Evolutionary conservation across 2,329 filamentous ascomycete genomes (phyloP).

Genomic region (Talaromyces sp.): DNA sequence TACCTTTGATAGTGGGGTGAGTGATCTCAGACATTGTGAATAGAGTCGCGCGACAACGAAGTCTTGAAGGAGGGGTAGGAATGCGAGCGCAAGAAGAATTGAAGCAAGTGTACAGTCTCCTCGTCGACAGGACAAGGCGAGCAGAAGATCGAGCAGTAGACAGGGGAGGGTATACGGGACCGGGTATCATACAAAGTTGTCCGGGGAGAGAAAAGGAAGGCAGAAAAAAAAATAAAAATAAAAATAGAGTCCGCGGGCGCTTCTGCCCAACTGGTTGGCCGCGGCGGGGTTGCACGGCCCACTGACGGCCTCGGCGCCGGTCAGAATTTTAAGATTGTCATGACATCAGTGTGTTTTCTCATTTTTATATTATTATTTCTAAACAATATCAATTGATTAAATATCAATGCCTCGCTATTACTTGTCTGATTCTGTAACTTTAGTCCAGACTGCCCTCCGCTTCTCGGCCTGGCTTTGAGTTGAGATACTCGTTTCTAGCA

Average conservation of each 20-base stretch:
- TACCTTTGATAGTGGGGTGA: conserved; percentile 73
- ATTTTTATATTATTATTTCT: background rate
- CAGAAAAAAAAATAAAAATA: background rate
- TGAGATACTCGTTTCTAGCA: conserved; percentile 46
- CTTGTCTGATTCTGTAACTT: background rate
- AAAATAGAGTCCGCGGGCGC: background rate
- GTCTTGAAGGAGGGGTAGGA: conserved; percentile 4
- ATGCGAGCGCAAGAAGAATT: conserved; percentile 4
- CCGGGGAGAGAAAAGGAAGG: background rate
- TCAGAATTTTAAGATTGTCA: background rate
- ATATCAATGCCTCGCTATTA: too few species aligned
- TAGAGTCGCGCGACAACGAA: conserved; percentile 16
- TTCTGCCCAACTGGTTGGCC: conserved; percentile 4
- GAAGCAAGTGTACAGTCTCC: background rate
- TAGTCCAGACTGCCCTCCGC: conserved; percentile 28
- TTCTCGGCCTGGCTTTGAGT: conserved; percentile 45
- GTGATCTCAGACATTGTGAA: conserved; percentile 63
- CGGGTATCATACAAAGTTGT: conserved; percentile 6
- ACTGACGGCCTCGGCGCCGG: background rate
- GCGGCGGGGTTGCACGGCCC: conserved; percentile 6
- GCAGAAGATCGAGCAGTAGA: background rate
- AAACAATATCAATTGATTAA: background rate
- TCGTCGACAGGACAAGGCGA: background rate
- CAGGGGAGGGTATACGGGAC: background rate
- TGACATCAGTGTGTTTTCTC: background rate